Base-by-base conservation (phyloP, 495 filamentous ascomycete species). In the Cudoniella acicularis region DNA sequence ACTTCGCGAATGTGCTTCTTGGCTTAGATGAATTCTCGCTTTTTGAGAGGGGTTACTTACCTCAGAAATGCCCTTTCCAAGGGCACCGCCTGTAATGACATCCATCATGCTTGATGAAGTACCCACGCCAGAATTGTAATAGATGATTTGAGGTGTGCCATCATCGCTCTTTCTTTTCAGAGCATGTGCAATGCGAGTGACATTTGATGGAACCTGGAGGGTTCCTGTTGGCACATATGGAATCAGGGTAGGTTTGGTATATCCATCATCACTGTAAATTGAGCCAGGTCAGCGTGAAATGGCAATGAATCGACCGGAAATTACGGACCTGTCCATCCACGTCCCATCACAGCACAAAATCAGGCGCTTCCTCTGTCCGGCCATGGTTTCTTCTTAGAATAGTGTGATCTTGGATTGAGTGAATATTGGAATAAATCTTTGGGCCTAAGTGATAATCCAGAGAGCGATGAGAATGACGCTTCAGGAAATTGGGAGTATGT, bases 1-100 rank as follows among this genome's bases (percentile, higher is more conserved):
- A 79, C 82, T 64, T 85, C 83, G 30, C 83, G 77, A 43, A 91
- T 82, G 62, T 87, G 82, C 64, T 77, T 10, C 10, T 10, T 50
- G 8, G 10, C 6, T 50, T 50, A 23, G 21, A 23, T 21, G 10
- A 41, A n/a, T 27, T 41, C 16, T 41, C n/a, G n/a, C n/a, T 20
- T 16, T 22, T 16, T 54, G 16, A 27, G 11, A 26, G 71, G 74
- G 50, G 87, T 80, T 66, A 86, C 46, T 52, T 50, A 60, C 61
- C 23, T 64, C 64, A 49, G 60, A 60, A n/a, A 66, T 66, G 20
- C 64, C 64, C 16, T 54, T 63, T 4, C 64, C 64, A 6, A 66
- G 49, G 1, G 61, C 40, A 20, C 64, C 64, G 10, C 64, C 64
- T 2, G 58, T 56, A n/a, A 66, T 27, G 8, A 53, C 27, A 40